Conservation (phyloP, 495 filamentous ascomycete species). For the Penicillium subrubescens region DNA sequence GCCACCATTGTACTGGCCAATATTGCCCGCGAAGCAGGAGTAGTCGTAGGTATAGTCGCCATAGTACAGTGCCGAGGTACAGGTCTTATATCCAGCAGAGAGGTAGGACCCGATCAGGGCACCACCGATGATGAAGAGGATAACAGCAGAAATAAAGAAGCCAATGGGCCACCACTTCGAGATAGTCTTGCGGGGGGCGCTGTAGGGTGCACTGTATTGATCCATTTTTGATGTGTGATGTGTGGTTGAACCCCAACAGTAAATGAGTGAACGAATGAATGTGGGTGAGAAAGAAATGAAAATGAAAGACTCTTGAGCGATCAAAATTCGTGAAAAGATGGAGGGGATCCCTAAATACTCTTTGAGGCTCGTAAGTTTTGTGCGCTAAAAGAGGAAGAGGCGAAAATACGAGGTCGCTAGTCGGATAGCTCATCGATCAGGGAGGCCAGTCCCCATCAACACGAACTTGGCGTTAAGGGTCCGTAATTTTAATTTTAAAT, state of each 20-base stretch:
- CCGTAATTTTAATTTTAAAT: not conserved
- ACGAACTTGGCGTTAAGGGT: not conserved
- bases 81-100: slow-evolving; percentile 8
- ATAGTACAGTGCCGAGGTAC: slow-evolving; percentile 4
- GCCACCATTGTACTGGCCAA: slow-evolving; percentile 20
- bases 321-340: not conserved
- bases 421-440: not conserved
- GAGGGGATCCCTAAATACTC: not conserved
- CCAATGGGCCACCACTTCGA: slow-evolving; percentile 25
- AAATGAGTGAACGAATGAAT: not conserved
- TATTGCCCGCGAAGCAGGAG: slow-evolving; percentile 9
- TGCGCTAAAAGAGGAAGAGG: not conserved
- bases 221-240: not conserved
- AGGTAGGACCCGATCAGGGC: slow-evolving; percentile 23
- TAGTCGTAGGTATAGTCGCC: slow-evolving; percentile 10
- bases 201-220: not conserved
- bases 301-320: not conserved
- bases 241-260: not conserved
- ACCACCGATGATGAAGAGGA: slow-evolving; percentile 27
- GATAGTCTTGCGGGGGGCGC: not conserved
- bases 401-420: not conserved
- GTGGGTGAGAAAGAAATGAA: not conserved
- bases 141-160: slow-evolving; percentile 23
- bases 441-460: not conserved
- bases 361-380: not conserved